Percentiles rank a stretch among this genome's conserved stretches.
Conservation (phyloP, 164 flowering plant species). For the Vitis labrusca region DNA sequence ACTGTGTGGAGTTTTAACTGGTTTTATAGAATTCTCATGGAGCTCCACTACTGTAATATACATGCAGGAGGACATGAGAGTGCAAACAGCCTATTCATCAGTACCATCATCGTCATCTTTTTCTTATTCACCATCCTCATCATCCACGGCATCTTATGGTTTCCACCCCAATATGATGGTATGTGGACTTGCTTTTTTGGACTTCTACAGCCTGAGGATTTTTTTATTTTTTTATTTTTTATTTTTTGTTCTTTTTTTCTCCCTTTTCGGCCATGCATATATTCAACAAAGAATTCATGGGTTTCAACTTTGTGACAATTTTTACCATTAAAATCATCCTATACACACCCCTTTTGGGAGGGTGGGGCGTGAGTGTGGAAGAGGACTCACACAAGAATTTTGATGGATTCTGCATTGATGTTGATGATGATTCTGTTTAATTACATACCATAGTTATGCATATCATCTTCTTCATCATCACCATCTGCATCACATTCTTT, state of each 20-base stretch:
- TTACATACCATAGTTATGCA: background rate
- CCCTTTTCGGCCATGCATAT: background rate
- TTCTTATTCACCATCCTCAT: slow-evolving; percentile 30
- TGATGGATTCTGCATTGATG: background rate
- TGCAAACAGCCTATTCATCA: slow-evolving; percentile 40
- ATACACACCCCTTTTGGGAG: no score
- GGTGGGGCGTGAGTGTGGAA: no score
- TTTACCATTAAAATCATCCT: no score
- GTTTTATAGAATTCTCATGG: background rate
- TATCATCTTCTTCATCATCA: background rate
- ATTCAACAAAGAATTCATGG: no score
- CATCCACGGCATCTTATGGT: slow-evolving; percentile 35
- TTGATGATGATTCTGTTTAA: background rate
- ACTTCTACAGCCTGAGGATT: background rate
- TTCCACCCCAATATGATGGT: slow-evolving; percentile 55
- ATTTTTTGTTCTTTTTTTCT: background rate
- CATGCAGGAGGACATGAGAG: slow-evolving; percentile 41
- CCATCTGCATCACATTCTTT: background rate
- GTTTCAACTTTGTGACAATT: no score
- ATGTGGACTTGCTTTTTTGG: slow-evolving; percentile 9
- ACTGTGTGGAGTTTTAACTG: slow-evolving; percentile 3
- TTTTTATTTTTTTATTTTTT: background rate
- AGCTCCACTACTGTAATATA: background rate
- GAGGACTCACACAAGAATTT: background rate
- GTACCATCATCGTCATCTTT: slow-evolving; percentile 35